phyloP scores from a whole-genome alignment of 2,329 filamentous ascomycete species.

The Epichloe aotearoae region DNA sequence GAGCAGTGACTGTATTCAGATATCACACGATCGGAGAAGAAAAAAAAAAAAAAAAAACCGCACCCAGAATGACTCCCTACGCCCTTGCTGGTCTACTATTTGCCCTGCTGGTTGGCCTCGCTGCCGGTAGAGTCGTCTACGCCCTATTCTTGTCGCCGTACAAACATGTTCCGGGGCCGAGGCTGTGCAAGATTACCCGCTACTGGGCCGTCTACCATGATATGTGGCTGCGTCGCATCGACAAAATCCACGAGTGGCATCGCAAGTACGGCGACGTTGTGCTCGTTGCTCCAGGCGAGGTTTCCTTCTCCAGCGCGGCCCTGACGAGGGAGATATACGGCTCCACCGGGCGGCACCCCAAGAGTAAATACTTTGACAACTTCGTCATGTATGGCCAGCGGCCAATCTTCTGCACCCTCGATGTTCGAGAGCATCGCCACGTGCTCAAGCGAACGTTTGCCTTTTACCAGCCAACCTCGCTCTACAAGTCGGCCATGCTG shows the following conservation, averaged over 20 bases:
- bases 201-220: conserved; percentile 4
- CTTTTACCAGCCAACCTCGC: conserved; percentile 1
- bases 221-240: background rate
- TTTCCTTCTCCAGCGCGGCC: conserved; percentile 2
- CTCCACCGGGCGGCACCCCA: conserved; percentile 4
- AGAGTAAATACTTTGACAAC: conserved; percentile 4
- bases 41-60: background rate
- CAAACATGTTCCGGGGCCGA: conserved; percentile 1
- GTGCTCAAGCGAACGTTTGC: conserved; percentile 3
- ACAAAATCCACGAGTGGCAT: conserved; percentile 4
- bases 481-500: background rate
- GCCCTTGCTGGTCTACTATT: background rate
- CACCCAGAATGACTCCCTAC: background rate
- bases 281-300: conserved; percentile 3
- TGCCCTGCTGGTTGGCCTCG: background rate
- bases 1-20: background rate
- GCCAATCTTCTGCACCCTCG: conserved; percentile 2
- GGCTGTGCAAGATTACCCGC: conserved; percentile 3
- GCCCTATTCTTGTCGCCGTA: conserved; percentile 2
- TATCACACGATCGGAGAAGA: background rate
- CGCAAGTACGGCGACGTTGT: conserved; percentile 3
- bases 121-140: background rate
- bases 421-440: conserved; percentile 3
- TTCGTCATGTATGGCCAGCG: conserved; percentile 3
- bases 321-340: conserved; percentile 4